A percentile compares a stretch with the other conserved stretches of the same genome.
Conservation (phyloP, 208 protist species). For the Naegleria fowleri region DNA sequence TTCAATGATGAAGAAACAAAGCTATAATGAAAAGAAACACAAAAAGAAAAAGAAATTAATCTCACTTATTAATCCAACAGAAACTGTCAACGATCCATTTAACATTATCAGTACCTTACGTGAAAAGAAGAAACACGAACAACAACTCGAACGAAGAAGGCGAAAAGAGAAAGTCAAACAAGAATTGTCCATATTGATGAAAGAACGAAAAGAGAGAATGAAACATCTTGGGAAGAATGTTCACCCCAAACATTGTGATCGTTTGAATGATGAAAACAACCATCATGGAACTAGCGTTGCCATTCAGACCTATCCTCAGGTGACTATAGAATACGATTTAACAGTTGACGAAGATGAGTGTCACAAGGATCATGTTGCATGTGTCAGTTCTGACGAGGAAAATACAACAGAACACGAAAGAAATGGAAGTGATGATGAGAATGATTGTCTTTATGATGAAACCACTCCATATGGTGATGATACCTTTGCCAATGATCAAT, state of each 20-base stretch:
- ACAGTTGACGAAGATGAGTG: background rate
- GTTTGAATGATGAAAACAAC: background rate
- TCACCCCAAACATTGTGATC: background rate
- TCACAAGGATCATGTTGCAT: too few relatives aligned
- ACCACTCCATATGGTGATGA: too few relatives aligned
- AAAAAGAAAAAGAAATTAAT: too few relatives aligned
- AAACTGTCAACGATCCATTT: background rate
- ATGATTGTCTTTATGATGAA: too few relatives aligned
- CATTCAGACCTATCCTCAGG: background rate
- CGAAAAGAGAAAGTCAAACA: background rate
- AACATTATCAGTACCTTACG: background rate
- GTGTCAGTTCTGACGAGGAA: too few relatives aligned
- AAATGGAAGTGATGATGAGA: too few relatives aligned
- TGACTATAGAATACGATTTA: background rate
- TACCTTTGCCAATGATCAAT: too few relatives aligned
- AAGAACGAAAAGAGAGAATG: too few relatives aligned
- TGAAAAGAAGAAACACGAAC: background rate
- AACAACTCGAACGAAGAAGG: background rate
- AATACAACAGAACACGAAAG: too few relatives aligned
- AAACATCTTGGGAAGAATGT: background rate
- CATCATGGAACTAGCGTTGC: background rate
- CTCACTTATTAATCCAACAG: too few relatives aligned
- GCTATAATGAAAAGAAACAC: too few relatives aligned
- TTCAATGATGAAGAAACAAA: too few relatives aligned
- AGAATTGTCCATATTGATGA: background rate